Percentiles rank a stretch among this genome's conserved stretches.
These are phyloP conservation scores for Talaromyces thailandensis DNA, from an alignment of 495 filamentous ascomycete genomes.

Conservation along the genomic window DNA sequence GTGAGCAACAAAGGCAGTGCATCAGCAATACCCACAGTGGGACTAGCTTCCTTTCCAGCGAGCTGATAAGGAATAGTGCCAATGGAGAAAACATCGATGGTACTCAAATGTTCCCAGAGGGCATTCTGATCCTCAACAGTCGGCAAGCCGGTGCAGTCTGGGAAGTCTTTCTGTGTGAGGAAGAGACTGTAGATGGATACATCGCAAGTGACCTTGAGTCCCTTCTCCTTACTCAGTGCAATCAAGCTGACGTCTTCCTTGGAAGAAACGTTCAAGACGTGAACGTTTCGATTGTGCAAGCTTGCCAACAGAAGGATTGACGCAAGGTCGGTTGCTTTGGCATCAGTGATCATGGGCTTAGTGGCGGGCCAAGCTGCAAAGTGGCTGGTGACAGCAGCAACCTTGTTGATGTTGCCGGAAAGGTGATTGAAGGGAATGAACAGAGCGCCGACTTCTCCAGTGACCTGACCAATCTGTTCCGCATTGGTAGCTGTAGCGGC, in stretches of 20 bases:
- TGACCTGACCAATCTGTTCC: conserved; percentile 63
- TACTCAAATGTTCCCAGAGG: conserved; percentile 68
- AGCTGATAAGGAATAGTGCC: conserved; percentile 78
- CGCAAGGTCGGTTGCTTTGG: conserved; percentile 73
- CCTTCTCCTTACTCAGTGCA: conserved; percentile 72
- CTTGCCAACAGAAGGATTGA: conserved; percentile 73
- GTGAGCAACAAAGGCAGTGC: conserved; percentile 70
- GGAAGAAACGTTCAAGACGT: conserved; percentile 73
- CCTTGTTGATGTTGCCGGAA: conserved; percentile 79
- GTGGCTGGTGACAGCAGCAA: conserved; percentile 71
- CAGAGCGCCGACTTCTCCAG: conserved; percentile 69
- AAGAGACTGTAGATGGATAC: conserved; percentile 77
- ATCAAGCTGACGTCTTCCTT: conserved; percentile 79
- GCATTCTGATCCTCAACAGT: conserved; percentile 64
- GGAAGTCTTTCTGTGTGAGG: conserved; percentile 65
- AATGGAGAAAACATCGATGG: conserved; percentile 77
- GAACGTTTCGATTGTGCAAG: conserved; percentile 74
- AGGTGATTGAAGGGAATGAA: conserved; percentile 87
- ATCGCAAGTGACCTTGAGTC: conserved; percentile 77
- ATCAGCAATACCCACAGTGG: conserved; percentile 63
- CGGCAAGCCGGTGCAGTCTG: conserved; percentile 58
- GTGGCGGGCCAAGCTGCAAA: conserved; percentile 72
- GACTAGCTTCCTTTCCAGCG: conserved; percentile 49
- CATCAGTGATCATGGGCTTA: conserved; percentile 82
- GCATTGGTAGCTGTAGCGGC: conserved; percentile 70